Conservation (phyloP, 306 rosid genomes). For the Citrullus amarus region DNA sequence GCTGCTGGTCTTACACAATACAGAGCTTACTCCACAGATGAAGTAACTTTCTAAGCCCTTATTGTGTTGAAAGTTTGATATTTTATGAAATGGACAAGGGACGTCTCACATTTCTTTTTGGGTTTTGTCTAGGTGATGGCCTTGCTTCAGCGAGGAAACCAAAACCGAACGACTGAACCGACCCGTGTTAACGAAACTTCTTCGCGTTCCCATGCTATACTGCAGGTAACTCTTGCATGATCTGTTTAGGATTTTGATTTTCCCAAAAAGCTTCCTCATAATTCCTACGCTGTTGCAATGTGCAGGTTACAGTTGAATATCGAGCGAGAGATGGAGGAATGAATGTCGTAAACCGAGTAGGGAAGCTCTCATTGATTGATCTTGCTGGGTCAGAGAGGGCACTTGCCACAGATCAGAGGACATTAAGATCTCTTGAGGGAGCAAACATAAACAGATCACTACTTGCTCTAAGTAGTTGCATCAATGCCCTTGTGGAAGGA, state of each 20-base stretch:
- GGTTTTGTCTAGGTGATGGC: conserved; percentile 71
- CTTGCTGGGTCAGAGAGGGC: conserved; percentile 99
- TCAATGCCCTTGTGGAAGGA: conserved; percentile 90
- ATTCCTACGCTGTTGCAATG: conserved; percentile 10
- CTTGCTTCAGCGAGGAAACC: conserved; percentile 92
- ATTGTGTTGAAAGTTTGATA: not conserved
- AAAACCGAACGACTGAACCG: conserved; percentile 88
- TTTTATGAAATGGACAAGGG: conserved; percentile 1
- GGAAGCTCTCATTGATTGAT: conserved; percentile 89
- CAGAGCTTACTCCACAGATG: conserved; percentile 92
- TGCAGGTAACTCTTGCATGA: conserved; percentile 47
- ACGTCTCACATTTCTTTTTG: not conserved
- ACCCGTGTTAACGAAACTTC: conserved; percentile 93
- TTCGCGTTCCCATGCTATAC: conserved; percentile 93
- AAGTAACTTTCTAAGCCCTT: conserved; percentile 39
- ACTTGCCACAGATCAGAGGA: conserved; percentile 90
- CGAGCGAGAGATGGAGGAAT: conserved; percentile 60
- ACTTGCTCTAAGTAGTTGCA: conserved; percentile 91
- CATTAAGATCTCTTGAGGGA: conserved; percentile 86
- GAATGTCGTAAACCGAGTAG: conserved; percentile 60
- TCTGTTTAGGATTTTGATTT: not conserved
- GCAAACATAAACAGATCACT: conserved; percentile 93
- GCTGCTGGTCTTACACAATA: conserved; percentile 94
- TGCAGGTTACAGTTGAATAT: conserved; percentile 75
- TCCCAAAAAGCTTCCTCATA: not conserved